Percentiles rank a stretch among this genome's conserved stretches.
phyloP scores from a whole-genome alignment of 305 asterid genomes.

The Fraxinus greggii region DNA sequence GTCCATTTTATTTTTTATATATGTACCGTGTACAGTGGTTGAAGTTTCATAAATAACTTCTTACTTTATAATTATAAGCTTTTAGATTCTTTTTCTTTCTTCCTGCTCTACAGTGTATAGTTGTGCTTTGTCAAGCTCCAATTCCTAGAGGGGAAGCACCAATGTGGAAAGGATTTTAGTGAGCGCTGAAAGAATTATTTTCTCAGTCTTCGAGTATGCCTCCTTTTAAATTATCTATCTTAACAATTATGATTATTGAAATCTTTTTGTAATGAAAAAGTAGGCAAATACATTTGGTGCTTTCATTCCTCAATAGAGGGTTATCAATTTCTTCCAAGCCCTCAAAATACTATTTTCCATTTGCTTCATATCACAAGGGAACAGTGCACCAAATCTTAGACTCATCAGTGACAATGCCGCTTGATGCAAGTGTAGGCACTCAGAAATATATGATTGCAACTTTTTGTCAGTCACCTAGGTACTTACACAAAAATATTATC shows the following conservation, averaged over 20 bases:
- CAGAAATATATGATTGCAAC: background rate
- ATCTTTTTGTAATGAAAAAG: slow-evolving; percentile 5
- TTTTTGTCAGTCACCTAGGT: background rate
- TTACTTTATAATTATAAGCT: background rate
- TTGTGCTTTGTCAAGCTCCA: background rate
- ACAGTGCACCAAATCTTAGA: background rate
- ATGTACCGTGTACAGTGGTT: background rate
- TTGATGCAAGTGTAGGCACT: background rate
- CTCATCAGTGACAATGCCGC: background rate
- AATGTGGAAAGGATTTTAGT: background rate
- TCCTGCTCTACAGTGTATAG: background rate
- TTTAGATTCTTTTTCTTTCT: background rate
- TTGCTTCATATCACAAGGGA: background rate
- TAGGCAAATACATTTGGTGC: background rate
- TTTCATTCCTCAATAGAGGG: background rate
- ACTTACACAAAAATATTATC: background rate
- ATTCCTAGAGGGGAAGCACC: background rate
- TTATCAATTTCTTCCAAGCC: background rate
- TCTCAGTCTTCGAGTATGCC: background rate
- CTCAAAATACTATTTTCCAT: background rate
- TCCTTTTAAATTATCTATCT: background rate
- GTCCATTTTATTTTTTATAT: background rate
- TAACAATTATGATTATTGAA: background rate
- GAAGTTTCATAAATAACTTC: background rate
- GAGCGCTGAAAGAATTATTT: background rate